These are phyloP conservation scores for Berkeleyomyces rouxiae DNA, from an alignment of 2,329 filamentous ascomycete species.

Conservation along the genomic window DNA sequence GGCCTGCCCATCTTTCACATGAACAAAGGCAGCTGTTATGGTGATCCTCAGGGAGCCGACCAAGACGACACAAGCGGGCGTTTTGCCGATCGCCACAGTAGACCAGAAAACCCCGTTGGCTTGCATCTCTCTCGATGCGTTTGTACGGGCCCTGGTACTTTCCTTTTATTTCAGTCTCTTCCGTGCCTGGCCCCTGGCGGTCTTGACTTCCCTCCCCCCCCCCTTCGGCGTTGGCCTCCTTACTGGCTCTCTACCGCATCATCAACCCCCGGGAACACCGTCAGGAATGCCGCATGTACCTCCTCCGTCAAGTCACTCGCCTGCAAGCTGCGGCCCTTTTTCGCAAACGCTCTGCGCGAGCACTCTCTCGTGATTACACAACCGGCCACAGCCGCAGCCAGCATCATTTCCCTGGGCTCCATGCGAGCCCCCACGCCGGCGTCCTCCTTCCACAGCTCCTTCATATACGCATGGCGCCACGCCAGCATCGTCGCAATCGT, in stretches of 20 bases:
- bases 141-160: not conserved
- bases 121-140: not conserved
- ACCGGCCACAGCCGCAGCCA: constrained; percentile 72
- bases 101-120: not conserved
- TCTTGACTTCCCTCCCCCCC: not conserved
- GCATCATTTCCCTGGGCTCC: constrained; percentile 42
- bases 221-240: not conserved
- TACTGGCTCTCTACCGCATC: not conserved
- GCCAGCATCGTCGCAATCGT: constrained; percentile 74
- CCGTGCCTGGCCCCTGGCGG: not conserved
- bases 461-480: constrained; percentile 76
- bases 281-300: constrained; percentile 66
- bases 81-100: not conserved
- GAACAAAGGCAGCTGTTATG: not conserved
- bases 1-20: not conserved
- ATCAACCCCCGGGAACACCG: constrained; percentile 58
- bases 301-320: constrained; percentile 86
- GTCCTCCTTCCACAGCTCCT: constrained; percentile 54
- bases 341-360: constrained; percentile 69
- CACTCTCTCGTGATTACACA: constrained; percentile 77
- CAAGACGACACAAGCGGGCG: not conserved
- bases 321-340: constrained; percentile 75
- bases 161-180: not conserved
- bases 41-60: not conserved
- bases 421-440: constrained; percentile 22